Base-by-base conservation (phyloP, 2,329 filamentous ascomycete species). In the Scleromitrula shiraiana region DNA sequence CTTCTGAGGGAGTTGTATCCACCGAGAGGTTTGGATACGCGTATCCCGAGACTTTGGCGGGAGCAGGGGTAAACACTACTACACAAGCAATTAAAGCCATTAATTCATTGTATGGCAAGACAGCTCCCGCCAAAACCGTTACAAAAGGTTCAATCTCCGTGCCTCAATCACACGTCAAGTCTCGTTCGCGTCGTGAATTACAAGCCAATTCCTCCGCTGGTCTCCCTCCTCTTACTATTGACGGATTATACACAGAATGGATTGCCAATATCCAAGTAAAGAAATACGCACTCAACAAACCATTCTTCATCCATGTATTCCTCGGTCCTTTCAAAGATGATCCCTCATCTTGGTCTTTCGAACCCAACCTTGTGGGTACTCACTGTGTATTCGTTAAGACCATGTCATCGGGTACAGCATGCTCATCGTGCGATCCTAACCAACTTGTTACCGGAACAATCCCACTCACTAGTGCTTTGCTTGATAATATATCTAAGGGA, bases 221-320 rank as follows among this genome's bases (percentile, higher is more conserved):
- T n/a, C 36, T 46, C 15, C 22, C 38, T 7, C 12, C 2, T 19
- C 29, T 41, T 2, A 10, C 64, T 65, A 15, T 12, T 9, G 24
- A 26, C 10, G 41, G 33, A 7, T 14, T 17, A 44, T 46, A 45
- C 29, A 44, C 41, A 7, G 75, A 90, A 57, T 91, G 85, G 77
- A 72, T 81, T 20, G 79, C 78, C 55, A 86, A 85, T 57, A 73
- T 90, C 37, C 68, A 70, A 14, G 77, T 82, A 19, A 69, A 73
- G 46, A 82, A 80, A 52, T 74, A 77, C 49, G 77, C 78, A 2
- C 64, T 85, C 7, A 69, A 74, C 9, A 76, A 74, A 1, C 78
- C 82, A 0, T 87, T 83, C 58, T 72, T 71, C 46, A 69, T 91
- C 17, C 77, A 83, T 60, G 68, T 90, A 50, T 90, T 89, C 65